These are phyloP conservation scores for Phaffomyces antillensis DNA, from an alignment of 805 yeast species.

Conservation along the genomic window DNA sequence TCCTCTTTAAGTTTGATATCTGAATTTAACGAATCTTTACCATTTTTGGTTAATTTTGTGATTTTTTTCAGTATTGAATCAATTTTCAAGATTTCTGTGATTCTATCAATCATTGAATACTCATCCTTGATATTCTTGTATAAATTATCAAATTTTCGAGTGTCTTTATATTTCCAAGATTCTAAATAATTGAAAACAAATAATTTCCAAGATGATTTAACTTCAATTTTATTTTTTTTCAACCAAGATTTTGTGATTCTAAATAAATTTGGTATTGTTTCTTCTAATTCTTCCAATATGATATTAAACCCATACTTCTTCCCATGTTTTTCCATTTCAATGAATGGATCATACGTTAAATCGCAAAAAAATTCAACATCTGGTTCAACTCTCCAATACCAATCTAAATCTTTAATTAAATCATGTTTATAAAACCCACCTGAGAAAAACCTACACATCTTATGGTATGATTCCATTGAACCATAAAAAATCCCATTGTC, in stretches of 20 bases:
- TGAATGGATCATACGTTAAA: slow-evolving; percentile 84
- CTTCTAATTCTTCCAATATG: slow-evolving; percentile 66
- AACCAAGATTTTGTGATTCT: slow-evolving; percentile 63
- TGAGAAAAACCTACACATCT: slow-evolving; percentile 91
- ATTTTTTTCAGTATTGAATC: slow-evolving; percentile 23
- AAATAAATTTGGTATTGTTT: slow-evolving; percentile 79
- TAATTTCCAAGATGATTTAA: slow-evolving; percentile 65
- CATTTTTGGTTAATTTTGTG: neutral
- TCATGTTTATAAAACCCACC: slow-evolving; percentile 81
- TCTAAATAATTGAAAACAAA: slow-evolving; percentile 39
- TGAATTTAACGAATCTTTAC: neutral
- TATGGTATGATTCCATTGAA: slow-evolving; percentile 72
- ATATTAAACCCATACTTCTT: slow-evolving; percentile 86
- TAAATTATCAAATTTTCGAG: slow-evolving; percentile 23
- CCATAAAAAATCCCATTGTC: slow-evolving; percentile 85
- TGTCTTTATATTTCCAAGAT: slow-evolving; percentile 28
- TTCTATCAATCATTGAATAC: slow-evolving; percentile 19
- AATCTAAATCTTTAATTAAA: slow-evolving; percentile 59
- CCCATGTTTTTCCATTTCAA: slow-evolving; percentile 60
- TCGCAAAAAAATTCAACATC: slow-evolving; percentile 87
- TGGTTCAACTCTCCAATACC: slow-evolving; percentile 98
- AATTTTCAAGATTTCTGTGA: slow-evolving; percentile 25
- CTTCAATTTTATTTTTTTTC: slow-evolving; percentile 35
- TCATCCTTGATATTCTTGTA: slow-evolving; percentile 23
- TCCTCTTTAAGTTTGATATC: slow-evolving; percentile 23